Percentiles rank a stretch among this genome's conserved stretches.
Conservation (phyloP, 2,329 filamentous ascomycete species). For the Paraphoma chrysanthemicola region DNA sequence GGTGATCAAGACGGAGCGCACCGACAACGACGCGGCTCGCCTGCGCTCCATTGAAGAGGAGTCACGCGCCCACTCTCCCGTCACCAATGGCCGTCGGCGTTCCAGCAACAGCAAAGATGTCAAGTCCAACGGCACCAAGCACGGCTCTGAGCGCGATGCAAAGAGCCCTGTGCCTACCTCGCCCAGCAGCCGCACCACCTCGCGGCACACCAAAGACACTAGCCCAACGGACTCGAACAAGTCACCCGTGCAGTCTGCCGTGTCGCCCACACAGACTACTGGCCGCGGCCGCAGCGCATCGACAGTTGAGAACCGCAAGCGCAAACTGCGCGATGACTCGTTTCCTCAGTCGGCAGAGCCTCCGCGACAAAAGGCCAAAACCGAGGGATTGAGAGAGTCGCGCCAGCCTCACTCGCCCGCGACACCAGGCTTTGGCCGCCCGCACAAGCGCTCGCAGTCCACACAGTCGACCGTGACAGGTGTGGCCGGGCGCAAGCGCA, state of each 20-base stretch:
- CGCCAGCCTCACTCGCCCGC: constrained; percentile 44
- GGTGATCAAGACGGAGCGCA: constrained; percentile 50
- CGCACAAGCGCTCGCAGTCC: constrained; percentile 48
- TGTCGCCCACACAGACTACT: constrained; percentile 34
- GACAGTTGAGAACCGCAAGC: constrained; percentile 48
- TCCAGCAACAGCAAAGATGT: constrained; percentile 28
- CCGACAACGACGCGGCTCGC: constrained; percentile 34
- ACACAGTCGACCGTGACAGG: constrained; percentile 44
- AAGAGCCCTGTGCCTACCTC: constrained; percentile 45
- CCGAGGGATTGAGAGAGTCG: constrained; percentile 41
- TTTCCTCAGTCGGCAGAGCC: constrained; percentile 45
- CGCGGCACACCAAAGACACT: constrained; percentile 43
- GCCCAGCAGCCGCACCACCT: constrained; percentile 42
- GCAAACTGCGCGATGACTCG: constrained; percentile 49
- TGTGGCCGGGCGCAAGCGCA: constrained; percentile 40
- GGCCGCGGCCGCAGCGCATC: constrained; percentile 47
- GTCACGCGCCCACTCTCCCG: constrained; percentile 30
- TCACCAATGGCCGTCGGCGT: constrained; percentile 33
- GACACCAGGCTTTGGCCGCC: constrained; percentile 40
- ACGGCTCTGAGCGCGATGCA: constrained; percentile 36
- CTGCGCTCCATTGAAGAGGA: constrained; percentile 39
- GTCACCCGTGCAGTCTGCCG: constrained; percentile 32
- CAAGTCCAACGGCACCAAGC: constrained; percentile 39
- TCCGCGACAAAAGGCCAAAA: constrained; percentile 49
- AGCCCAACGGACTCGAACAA: constrained; percentile 38